Evolutionary conservation across 768 basidiomycete species (phyloP).

Genomic region (Pleurotus eryngii): DNA sequence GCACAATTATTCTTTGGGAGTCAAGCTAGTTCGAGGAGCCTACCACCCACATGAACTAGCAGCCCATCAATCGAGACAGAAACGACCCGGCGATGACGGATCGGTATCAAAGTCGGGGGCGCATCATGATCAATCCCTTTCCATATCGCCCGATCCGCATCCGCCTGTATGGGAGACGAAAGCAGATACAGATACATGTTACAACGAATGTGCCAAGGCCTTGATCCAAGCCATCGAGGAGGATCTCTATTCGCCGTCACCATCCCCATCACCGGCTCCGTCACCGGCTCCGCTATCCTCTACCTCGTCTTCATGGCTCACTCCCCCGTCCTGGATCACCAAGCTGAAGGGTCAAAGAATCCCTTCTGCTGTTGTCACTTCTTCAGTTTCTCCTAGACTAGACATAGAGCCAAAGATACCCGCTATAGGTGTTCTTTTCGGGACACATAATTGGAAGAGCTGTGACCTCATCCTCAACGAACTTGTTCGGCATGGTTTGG

Average conservation of each 20-base stretch:
- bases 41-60: conserved; percentile 78
- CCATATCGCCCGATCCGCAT: conserved; percentile 53
- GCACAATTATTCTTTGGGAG: conserved; percentile 73
- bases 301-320: conserved; percentile 6
- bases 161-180: conserved; percentile 74
- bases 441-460: conserved; percentile 82
- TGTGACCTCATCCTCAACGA: conserved; percentile 58
- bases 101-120: neutral
- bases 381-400: conserved; percentile 6
- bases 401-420: conserved; percentile 16
- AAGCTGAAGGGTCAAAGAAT: neutral
- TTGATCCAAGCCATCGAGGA: conserved; percentile 55
- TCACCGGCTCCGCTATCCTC: neutral
- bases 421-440: conserved; percentile 69
- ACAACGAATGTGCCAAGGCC: conserved; percentile 55
- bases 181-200: conserved; percentile 70
- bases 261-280: conserved; percentile 1
- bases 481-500: conserved; percentile 56
- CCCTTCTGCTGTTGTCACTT: neutral
- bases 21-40: conserved; percentile 92
- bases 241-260: conserved; percentile 33
- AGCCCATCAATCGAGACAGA: conserved; percentile 33
- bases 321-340: conserved; percentile 4
- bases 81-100: neutral
- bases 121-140: conserved; percentile 19